Base-by-base conservation (phyloP, 805 yeast genomes). In the Yueomyces sinensis region DNA sequence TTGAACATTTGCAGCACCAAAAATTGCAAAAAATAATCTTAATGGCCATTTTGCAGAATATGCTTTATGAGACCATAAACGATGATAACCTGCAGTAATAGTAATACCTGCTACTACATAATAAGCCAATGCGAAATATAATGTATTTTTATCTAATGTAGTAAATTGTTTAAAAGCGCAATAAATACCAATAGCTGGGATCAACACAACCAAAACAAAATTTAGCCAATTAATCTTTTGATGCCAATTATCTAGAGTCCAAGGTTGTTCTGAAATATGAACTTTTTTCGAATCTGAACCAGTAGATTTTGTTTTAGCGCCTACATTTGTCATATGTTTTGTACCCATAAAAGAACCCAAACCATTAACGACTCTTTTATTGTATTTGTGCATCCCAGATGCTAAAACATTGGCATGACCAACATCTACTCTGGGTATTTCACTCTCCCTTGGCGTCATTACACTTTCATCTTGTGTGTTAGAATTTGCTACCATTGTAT, bases 331-430 rank as follows among this genome's bases (percentile, higher is more conserved):
- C 67, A 80, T 66, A 29, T 72, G 70, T 52, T 80, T 79, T 33
- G 89, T 77, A 27, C 93, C 93, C 93, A 82, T 82, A 48, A 82
- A 61, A 32, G 63, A 63, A 29, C 91, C 91, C 33, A 86, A 80
- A 15, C 86, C 82, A 37, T 86, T 86, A 32, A 80, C 89, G 34
- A 80, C 74, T 58, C 89, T 70, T 34, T 73, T 74, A 37, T 66
- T 65, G 47, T 72, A 68, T 53, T 75, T 78, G 63, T 80, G 74
- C 36, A 82, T 72, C 44, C 93, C 93, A 9, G 91, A 81, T 14
- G 93, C 93, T 41, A 82, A 68, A 32, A 82, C 74, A 56, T 79
- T 81, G 40, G 86, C 83, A 36, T 71, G 63, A 31, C 75, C 70
- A 43, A 82, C 66, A 53, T 82, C 86, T 9, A n/a, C 28, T 25